phyloP scores from a whole-genome alignment of 1,139 yeast genomes.

The Suhomyces guaymorum region DNA sequence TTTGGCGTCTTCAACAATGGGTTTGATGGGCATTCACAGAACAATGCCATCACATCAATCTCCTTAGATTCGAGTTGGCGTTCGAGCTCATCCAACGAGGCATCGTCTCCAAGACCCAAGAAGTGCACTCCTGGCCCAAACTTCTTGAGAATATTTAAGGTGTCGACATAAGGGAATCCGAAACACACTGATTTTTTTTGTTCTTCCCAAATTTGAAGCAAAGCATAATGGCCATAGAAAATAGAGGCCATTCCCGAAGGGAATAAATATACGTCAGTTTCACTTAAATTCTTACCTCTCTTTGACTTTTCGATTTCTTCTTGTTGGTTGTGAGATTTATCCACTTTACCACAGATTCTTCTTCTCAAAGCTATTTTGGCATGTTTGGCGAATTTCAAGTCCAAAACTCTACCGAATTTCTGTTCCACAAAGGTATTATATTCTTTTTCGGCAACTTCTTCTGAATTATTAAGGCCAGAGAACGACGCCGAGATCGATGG shows the following conservation, averaged over 20 bases:
- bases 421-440: conserved; percentile 77
- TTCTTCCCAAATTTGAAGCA: conserved; percentile 37
- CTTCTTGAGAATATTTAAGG: conserved; percentile 77
- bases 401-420: conserved; percentile 85
- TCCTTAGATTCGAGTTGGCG: conserved; percentile 60
- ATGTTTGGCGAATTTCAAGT: conserved; percentile 68
- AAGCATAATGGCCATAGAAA: conserved; percentile 74
- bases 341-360: conserved; percentile 72
- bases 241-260: conserved; percentile 95
- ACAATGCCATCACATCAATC: conserved; percentile 63
- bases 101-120: conserved; percentile 80
- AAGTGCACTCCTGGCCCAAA: conserved; percentile 90
- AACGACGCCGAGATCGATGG: conserved; percentile 30
- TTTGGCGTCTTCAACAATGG: conserved; percentile 87
- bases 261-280: conserved; percentile 74
- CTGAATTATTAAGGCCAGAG: conserved; percentile 23
- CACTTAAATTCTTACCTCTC: conserved; percentile 40
- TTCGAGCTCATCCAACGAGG: conserved; percentile 68
- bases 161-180: conserved; percentile 95
- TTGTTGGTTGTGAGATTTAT: conserved; percentile 39
- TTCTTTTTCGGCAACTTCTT: conserved; percentile 47
- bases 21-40: conserved; percentile 93
- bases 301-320: conserved; percentile 34
- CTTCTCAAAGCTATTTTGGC: conserved; percentile 75
- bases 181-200: conserved; percentile 78